phyloP scores from a whole-genome alignment of 805 yeast genomes.

The Ogataea chonburiensis region DNA sequence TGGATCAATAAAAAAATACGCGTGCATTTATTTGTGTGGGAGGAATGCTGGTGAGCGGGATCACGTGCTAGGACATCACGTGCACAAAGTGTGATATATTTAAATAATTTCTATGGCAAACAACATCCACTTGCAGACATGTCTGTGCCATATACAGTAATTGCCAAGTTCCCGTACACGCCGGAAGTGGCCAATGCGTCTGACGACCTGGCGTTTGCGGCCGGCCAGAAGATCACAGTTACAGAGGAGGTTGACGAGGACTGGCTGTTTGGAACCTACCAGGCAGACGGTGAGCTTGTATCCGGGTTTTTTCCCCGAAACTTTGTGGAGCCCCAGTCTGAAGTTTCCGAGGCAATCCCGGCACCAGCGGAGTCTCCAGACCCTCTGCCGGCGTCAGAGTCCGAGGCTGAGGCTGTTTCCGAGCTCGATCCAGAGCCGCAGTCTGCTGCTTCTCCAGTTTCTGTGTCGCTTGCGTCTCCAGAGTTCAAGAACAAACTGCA shows the following conservation, averaged over 20 bases:
- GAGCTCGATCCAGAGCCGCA: slow-evolving; percentile 3
- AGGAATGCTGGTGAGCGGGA: slow-evolving; percentile 1
- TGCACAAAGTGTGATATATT: background rate
- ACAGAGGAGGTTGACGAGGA: slow-evolving; percentile 84
- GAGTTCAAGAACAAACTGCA: slow-evolving; percentile 46
- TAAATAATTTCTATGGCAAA: slow-evolving; percentile 1
- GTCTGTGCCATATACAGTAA: slow-evolving; percentile 31
- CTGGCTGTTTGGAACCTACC: slow-evolving; percentile 78
- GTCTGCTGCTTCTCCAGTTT: slow-evolving; percentile 3
- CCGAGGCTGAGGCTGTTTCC: slow-evolving; percentile 5
- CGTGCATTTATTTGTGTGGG: slow-evolving; percentile 1
- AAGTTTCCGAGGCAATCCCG: slow-evolving; percentile 5
- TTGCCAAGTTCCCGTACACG: slow-evolving; percentile 32
- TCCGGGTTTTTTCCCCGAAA: slow-evolving; percentile 86
- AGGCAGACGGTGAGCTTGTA: slow-evolving; percentile 40
- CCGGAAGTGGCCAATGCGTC: slow-evolving; percentile 55
- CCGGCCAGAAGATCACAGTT: slow-evolving; percentile 71
- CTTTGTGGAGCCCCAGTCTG: slow-evolving; percentile 54
- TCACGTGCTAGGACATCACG: background rate
- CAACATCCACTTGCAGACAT: slow-evolving; percentile 8
- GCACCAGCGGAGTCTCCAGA: slow-evolving; percentile 5
- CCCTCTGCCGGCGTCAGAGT: background rate
- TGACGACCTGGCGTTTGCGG: slow-evolving; percentile 76
- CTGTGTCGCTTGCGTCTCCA: slow-evolving; percentile 1
- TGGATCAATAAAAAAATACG: slow-evolving; percentile 10